Evolutionary conservation across 140 eudicot species (phyloP).

Genomic region (Bidens hawaiensis): DNA sequence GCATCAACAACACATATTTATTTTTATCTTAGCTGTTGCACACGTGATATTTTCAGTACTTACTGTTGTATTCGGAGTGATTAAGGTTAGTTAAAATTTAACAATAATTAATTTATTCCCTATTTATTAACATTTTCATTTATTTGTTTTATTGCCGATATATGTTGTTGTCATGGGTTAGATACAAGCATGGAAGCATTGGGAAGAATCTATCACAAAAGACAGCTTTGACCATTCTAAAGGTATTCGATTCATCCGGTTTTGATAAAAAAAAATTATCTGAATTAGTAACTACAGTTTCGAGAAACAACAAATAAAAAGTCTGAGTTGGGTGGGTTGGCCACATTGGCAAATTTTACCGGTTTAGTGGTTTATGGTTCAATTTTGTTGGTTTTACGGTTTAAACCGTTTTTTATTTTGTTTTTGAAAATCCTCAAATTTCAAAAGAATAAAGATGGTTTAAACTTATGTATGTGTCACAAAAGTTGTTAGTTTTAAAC

Average conservation of each 20-base stretch:
- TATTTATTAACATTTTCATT: not conserved
- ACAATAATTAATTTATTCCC: not conserved
- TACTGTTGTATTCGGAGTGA: slow-evolving; percentile 57
- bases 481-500: too few relatives aligned
- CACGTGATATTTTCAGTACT: slow-evolving; percentile 71
- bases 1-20: slow-evolving; percentile 83
- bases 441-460: too few relatives aligned
- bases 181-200: slow-evolving; percentile 69
- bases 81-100: slow-evolving; percentile 31
- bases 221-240: slow-evolving; percentile 35
- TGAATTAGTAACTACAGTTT: not conserved
- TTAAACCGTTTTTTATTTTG: too few relatives aligned
- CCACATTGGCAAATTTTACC: not conserved
- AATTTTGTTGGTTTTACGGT: not conserved
- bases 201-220: slow-evolving; percentile 56
- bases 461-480: too few relatives aligned
- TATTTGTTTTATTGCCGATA: slow-evolving; percentile 2
- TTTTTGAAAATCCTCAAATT: too few relatives aligned
- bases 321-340: too few relatives aligned
- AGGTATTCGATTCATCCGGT: slow-evolving; percentile 43
- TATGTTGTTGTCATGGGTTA: slow-evolving; percentile 8
- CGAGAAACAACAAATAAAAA: too few relatives aligned
- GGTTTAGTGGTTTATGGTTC: not conserved
- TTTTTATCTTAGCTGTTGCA: slow-evolving; percentile 68
- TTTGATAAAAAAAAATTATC: not conserved